Evolutionary conservation across 2,329 filamentous ascomycete species (phyloP), one percentile per base, ranked within the genome.

Genomic region (Penicillium sp.): DNA sequence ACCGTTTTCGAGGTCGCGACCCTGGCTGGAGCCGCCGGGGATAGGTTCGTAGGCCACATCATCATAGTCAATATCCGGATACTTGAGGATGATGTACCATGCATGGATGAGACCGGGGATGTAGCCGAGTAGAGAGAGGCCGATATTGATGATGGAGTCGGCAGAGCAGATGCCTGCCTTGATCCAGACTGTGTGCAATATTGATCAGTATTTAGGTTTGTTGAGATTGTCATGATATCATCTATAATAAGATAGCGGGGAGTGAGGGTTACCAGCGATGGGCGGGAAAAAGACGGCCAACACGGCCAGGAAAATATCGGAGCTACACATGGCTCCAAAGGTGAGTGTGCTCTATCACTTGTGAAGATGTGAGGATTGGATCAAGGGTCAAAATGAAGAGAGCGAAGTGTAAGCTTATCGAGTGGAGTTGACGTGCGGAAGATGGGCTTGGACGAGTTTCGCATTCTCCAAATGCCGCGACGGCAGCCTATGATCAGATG

Each of bases 31-130:
- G 47, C 73, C 79, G 46, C 83, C 81, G 32, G 80, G 72, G 35
- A 87, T 69, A 44, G 77, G 73, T 59, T 88, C 81, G 72, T 93
- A 90, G 49, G 77, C 70, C 28, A 59, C 62, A 46, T 75, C 68
- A 55, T 86, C 82, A 69, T 80, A 81, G 50, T 84, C 78, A 60
- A 75, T 72, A 53, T 96, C 92, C 50, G 93, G 93, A 70, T 86
- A 88, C 67, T 88, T 87, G 64, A 88, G 82, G 72, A 98, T 96
- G 72, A 97, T 95, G 79, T 97, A 98, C 92, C 93, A 97, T 55
- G 91, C 83, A 75, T 98, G 93, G 2, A 98, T 76, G 43, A 97
- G 86, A 53, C 92, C 92, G 18, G 92, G 92, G 52, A 97, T 72
- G 66, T 79, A 89, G 62, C 86, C 88, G 20, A 92, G 82, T 46